These are phyloP conservation scores for Serendipita sp. DNA, from an alignment of 768 basidiomycete species.

Conservation along the genomic window DNA sequence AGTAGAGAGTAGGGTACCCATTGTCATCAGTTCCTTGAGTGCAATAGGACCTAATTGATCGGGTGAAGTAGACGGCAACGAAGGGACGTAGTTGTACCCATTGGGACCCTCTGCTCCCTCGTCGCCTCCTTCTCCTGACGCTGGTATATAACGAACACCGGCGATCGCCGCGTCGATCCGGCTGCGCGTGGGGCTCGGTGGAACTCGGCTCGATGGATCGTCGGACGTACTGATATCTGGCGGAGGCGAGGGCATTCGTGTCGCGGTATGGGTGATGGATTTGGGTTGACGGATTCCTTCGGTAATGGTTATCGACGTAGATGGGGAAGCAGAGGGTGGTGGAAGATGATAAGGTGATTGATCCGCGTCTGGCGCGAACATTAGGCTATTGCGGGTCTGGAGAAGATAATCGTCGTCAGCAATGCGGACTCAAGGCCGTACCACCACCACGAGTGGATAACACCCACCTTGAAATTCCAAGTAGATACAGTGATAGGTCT, in stretches of 20 bases:
- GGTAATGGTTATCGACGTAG: constrained; percentile 18
- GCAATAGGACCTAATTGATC: constrained; percentile 64
- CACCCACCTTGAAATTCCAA: constrained; percentile 76
- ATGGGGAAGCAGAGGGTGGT: constrained; percentile 13
- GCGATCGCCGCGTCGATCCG: constrained; percentile 84
- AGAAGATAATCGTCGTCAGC: neutral
- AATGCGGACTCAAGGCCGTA: neutral
- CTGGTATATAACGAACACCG: constrained; percentile 27
- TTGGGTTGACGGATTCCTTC: constrained; percentile 28
- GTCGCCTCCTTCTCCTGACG: constrained; percentile 2
- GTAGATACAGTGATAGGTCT: constrained; percentile 59
- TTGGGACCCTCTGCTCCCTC: constrained; percentile 21
- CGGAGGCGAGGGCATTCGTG: constrained; percentile 54
- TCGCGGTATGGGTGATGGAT: constrained; percentile 63
- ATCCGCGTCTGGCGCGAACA: constrained; percentile 91
- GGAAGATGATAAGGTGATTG: constrained; percentile 53
- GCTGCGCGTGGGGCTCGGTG: constrained; percentile 82
- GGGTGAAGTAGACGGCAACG: constrained; percentile 76
- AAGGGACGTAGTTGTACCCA: constrained; percentile 65
- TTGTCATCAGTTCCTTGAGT: constrained; percentile 90
- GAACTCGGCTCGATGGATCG: constrained; percentile 34
- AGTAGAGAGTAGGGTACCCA: constrained; percentile 86
- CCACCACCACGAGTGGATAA: too few relatives aligned
- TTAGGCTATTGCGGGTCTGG: constrained; percentile 76
- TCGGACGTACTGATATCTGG: constrained; percentile 31